Conservation (phyloP, 2,329 filamentous ascomycete species). For the Cladobotryum protrusum region DNA sequence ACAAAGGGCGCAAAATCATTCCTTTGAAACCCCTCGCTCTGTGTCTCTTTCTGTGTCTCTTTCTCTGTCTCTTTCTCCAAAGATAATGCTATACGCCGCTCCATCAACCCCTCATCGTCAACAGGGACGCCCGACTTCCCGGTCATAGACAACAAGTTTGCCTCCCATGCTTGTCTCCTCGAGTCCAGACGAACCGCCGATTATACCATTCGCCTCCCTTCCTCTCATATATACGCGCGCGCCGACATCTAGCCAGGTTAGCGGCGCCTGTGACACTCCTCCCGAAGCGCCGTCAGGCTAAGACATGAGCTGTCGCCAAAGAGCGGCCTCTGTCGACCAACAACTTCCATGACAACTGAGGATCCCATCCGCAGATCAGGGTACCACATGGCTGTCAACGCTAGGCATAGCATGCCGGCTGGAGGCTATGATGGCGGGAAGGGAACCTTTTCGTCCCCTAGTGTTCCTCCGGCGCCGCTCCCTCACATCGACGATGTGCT, state of each 20-base stretch:
- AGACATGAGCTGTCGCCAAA: constrained; percentile 1
- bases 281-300: constrained; percentile 2
- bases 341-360: constrained; percentile 9
- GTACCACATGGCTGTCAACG: constrained; percentile 27
- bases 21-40: too few species aligned
- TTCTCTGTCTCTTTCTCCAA: neutral
- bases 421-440: constrained; percentile 22
- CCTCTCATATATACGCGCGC: neutral
- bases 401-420: constrained; percentile 23
- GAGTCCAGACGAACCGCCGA: constrained; percentile 7
- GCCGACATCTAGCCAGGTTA: neutral
- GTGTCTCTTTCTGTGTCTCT: too few species aligned
- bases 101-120: constrained; percentile 10
- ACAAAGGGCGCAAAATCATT: neutral
- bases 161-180: constrained; percentile 5
- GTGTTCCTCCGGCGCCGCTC: constrained; percentile 29
- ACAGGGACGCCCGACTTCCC: constrained; percentile 5
- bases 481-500: constrained; percentile 51
- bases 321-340: neutral
- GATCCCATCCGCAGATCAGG: constrained; percentile 18
- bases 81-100: constrained; percentile 10
- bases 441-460: constrained; percentile 19
- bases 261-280: neutral
- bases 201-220: neutral
- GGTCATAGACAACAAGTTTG: constrained; percentile 4